Evolutionary conservation across 768 basidiomycete genomes (phyloP).

Genomic region (Russula sp.): DNA sequence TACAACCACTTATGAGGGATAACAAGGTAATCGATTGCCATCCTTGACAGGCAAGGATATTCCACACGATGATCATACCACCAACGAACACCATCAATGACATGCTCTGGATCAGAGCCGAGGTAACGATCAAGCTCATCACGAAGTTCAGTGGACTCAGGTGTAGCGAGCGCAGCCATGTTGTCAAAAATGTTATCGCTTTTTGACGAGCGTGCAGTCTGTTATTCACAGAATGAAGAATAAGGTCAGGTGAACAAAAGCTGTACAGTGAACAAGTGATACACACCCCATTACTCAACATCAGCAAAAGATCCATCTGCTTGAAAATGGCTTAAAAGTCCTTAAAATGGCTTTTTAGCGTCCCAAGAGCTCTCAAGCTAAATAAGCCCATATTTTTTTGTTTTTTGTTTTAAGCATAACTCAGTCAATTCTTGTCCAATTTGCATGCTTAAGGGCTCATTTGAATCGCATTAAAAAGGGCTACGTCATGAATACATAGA

Average conservation of each 20-base stretch:
- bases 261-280: too few relatives aligned
- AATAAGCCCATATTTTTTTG: too few relatives aligned
- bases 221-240: background rate
- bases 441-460: too few relatives aligned
- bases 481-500: too few relatives aligned
- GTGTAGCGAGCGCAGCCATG: background rate
- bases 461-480: too few relatives aligned
- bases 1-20: conserved; percentile 23
- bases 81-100: background rate
- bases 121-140: conserved; percentile 13
- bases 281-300: background rate
- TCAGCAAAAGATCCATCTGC: too few relatives aligned
- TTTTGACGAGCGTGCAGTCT: background rate
- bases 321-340: too few relatives aligned
- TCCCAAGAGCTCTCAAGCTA: too few relatives aligned
- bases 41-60: conserved; percentile 33
- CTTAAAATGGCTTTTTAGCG: too few relatives aligned
- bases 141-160: background rate
- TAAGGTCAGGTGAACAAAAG: background rate
- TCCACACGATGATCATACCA: background rate
- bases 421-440: too few relatives aligned
- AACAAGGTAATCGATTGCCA: conserved; percentile 34
- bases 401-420: too few relatives aligned
- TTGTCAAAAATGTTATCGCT: conserved; percentile 8
- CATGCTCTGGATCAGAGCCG: conserved; percentile 1